phyloP scores from a whole-genome alignment of 306 rosid species.

The Mucuna pruriens region DNA sequence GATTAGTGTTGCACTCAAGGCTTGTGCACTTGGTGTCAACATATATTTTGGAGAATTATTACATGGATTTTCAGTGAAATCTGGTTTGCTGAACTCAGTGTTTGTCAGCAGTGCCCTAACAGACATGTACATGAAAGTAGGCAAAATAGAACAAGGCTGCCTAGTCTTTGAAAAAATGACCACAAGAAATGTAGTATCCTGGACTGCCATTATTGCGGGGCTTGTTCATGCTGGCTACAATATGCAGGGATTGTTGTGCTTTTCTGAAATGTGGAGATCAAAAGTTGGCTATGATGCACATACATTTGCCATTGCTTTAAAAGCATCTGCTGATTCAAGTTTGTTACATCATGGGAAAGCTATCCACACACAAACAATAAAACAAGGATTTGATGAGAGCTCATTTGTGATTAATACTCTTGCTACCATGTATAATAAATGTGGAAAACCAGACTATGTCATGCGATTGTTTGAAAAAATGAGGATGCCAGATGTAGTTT shows the following conservation, averaged over 20 bases:
- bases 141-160: conserved; percentile 59
- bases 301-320: conserved; percentile 68
- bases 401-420: conserved; percentile 71
- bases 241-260: conserved; percentile 61
- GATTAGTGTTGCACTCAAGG: conserved; percentile 71
- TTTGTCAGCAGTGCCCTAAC: conserved; percentile 74
- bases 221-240: conserved; percentile 70
- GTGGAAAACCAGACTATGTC: conserved; percentile 70
- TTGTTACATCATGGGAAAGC: conserved; percentile 64
- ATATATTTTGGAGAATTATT: conserved; percentile 52
- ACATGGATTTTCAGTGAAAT: conserved; percentile 71
- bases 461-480: conserved; percentile 62
- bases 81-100: conserved; percentile 63
- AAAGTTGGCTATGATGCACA: conserved; percentile 66
- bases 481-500: conserved; percentile 73
- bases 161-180: conserved; percentile 60
- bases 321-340: conserved; percentile 74
- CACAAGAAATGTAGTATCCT: conserved; percentile 66
- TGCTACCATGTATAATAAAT: conserved; percentile 75
- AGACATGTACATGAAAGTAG: conserved; percentile 79
- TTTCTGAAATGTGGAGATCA: conserved; percentile 76
- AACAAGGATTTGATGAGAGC: conserved; percentile 68
- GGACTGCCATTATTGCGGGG: conserved; percentile 76
- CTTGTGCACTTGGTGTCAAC: conserved; percentile 60
- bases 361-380: conserved; percentile 66